A percentile compares a stretch with the other conserved stretches of the same genome.
Evolutionary conservation across 2,329 filamentous ascomycete species (phyloP).

Genomic region (Botrytis fragariae): DNA sequence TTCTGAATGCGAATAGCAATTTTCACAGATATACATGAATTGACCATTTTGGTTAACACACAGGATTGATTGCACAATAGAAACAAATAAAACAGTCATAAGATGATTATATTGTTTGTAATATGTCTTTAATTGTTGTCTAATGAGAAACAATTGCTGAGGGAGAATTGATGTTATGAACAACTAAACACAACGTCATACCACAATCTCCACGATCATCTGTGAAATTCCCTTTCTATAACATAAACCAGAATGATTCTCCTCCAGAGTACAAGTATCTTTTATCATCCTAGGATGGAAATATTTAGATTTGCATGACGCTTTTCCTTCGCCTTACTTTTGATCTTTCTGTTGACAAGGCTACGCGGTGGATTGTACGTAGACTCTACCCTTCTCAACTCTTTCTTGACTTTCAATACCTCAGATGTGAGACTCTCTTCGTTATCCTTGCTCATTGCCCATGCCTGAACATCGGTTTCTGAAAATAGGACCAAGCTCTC

Average conservation of each 20-base stretch:
- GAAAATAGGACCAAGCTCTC: background rate
- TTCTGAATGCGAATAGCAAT: background rate
- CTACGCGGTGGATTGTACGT: background rate
- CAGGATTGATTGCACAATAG: background rate
- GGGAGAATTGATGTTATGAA: background rate
- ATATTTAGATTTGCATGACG: background rate
- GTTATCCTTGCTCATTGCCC: background rate
- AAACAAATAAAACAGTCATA: background rate
- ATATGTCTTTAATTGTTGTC: background rate
- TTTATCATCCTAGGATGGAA: background rate
- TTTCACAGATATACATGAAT: background rate
- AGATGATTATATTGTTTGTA: background rate
- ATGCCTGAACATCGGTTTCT: background rate
- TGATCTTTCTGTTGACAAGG: background rate
- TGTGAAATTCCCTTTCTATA: background rate
- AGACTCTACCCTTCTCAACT: background rate
- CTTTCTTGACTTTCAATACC: background rate
- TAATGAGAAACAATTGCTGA: background rate
- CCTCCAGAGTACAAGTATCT: background rate
- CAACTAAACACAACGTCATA: background rate
- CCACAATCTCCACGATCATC: background rate
- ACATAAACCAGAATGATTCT: background rate
- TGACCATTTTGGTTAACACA: fast-evolving
- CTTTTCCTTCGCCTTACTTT: background rate
- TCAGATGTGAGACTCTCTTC: background rate